Evolutionary conservation across 2,329 filamentous ascomycete species (phyloP).

Genomic region (Thyridium curvatum): DNA sequence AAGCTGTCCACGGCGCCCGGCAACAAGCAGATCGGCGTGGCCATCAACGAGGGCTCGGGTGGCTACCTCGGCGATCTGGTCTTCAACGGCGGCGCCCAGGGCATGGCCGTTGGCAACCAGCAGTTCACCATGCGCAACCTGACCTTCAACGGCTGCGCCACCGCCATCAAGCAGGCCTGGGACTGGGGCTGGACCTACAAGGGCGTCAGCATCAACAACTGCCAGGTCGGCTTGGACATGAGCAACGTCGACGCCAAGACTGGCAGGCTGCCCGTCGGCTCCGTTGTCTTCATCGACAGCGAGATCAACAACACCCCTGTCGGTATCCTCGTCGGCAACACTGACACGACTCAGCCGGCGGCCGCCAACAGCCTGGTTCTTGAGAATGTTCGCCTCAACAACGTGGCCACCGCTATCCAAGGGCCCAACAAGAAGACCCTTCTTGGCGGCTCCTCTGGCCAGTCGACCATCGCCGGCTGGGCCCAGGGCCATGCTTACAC

Average conservation of each 20-base stretch:
- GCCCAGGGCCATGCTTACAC: conserved; percentile 60
- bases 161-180: conserved; percentile 66
- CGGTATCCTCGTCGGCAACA: conserved; percentile 50
- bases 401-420: conserved; percentile 34
- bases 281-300: conserved; percentile 69
- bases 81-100: conserved; percentile 61
- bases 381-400: conserved; percentile 39
- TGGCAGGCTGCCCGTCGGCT: conserved; percentile 57
- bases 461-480: conserved; percentile 48
- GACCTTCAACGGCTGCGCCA: conserved; percentile 56
- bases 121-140: conserved; percentile 66
- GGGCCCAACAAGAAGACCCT: conserved; percentile 35
- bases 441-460: conserved; percentile 37
- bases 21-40: conserved; percentile 49
- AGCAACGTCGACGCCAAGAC: conserved; percentile 32
- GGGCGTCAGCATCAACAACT: conserved; percentile 55
- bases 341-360: conserved; percentile 17
- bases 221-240: conserved; percentile 63
- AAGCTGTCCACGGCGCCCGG: conserved; percentile 34
- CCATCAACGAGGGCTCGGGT: conserved; percentile 57
- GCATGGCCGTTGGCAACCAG: conserved; percentile 50
- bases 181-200: conserved; percentile 73
- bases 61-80: conserved; percentile 62
- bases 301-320: conserved; percentile 58
- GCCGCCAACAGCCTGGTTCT: conserved; percentile 36